These are phyloP conservation scores for Ogataea wickerhamii DNA, from an alignment of 805 yeast genomes.

Conservation along the genomic window DNA sequence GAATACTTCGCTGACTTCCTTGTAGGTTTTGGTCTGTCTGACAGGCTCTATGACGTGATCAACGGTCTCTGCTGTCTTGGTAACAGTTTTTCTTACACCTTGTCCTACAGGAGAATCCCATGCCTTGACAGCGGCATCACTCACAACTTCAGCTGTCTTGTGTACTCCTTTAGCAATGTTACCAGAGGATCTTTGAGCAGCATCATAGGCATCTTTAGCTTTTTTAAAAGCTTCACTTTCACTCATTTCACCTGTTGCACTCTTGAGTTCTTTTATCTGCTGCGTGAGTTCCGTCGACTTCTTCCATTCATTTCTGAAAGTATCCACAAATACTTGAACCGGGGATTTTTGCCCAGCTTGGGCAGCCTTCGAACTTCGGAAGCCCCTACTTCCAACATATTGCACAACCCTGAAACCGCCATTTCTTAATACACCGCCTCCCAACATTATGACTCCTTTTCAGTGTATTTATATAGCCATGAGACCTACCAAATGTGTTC, in stretches of 20 bases:
- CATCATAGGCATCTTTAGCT: conserved; percentile 89
- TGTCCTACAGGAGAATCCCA: conserved; percentile 96
- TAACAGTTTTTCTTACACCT: conserved; percentile 83
- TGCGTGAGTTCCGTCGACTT: conserved; percentile 87
- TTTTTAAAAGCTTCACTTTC: conserved; percentile 90
- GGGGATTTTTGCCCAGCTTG: conserved; percentile 59
- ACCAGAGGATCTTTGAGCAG: conserved; percentile 70
- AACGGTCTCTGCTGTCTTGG: conserved; percentile 76
- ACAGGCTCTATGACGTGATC: conserved; percentile 91
- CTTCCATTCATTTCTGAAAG: conserved; percentile 87
- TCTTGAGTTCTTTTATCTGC: conserved; percentile 89
- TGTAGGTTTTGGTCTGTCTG: conserved; percentile 82
- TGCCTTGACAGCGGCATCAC: conserved; percentile 82
- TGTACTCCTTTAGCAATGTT: conserved; percentile 64
- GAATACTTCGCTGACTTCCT: conserved; percentile 81
- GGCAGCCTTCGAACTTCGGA: conserved; percentile 10
- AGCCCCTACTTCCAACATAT: conserved; percentile 14
- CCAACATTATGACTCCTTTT: conserved; percentile 8
- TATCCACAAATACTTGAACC: conserved; percentile 86
- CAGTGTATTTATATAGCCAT: neutral
- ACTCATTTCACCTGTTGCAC: conserved; percentile 90
- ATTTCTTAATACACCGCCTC: conserved; percentile 8
- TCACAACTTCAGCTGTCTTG: conserved; percentile 92
- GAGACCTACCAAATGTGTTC: neutral
- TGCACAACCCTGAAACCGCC: conserved; percentile 1